Evolutionary conservation across 2,329 filamentous ascomycete genomes (phyloP).

Genomic region (Colletotrichum godetiae): DNA sequence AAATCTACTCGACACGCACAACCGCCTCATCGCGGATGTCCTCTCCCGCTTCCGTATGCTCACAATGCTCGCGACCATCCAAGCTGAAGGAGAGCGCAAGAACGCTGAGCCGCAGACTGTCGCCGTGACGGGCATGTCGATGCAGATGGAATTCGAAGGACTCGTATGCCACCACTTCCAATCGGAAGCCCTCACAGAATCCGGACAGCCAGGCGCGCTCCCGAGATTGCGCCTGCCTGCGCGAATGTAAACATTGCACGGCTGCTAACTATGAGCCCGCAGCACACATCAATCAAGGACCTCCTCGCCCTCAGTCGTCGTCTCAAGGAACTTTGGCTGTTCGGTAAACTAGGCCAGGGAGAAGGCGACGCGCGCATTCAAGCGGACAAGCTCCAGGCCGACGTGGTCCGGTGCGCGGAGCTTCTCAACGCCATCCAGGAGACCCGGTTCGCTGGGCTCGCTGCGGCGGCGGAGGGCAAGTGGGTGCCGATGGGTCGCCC

Average conservation of each 20-base stretch:
- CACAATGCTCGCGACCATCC: conserved; percentile 56
- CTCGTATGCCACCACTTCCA: conserved; percentile 42
- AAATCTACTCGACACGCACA: conserved; percentile 50
- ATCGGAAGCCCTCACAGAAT: too few relatives aligned
- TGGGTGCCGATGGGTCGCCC: conserved; percentile 45
- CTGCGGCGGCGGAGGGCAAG: conserved; percentile 48
- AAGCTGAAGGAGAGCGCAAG: conserved; percentile 49
- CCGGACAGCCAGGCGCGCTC: too few relatives aligned
- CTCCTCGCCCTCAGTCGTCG: conserved; percentile 55
- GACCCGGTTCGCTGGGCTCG: conserved; percentile 46
- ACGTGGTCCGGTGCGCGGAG: conserved; percentile 48
- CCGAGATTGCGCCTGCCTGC: too few relatives aligned
- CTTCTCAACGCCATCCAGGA: conserved; percentile 50
- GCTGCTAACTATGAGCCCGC: background rate
- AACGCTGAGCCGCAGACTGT: conserved; percentile 54
- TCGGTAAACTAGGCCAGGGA: conserved; percentile 53
- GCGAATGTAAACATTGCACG: too few relatives aligned
- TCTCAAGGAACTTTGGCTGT: conserved; percentile 60
- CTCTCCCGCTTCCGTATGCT: conserved; percentile 56
- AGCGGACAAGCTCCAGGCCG: conserved; percentile 49
- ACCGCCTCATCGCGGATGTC: conserved; percentile 57
- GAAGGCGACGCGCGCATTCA: conserved; percentile 49
- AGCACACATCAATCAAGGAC: conserved; percentile 58
- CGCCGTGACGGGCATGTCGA: conserved; percentile 55
- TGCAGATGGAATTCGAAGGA: conserved; percentile 58